These are phyloP conservation scores for Nannizzia gypsea DNA, from an alignment of 2,329 filamentous ascomycete species.

Conservation along the genomic window DNA sequence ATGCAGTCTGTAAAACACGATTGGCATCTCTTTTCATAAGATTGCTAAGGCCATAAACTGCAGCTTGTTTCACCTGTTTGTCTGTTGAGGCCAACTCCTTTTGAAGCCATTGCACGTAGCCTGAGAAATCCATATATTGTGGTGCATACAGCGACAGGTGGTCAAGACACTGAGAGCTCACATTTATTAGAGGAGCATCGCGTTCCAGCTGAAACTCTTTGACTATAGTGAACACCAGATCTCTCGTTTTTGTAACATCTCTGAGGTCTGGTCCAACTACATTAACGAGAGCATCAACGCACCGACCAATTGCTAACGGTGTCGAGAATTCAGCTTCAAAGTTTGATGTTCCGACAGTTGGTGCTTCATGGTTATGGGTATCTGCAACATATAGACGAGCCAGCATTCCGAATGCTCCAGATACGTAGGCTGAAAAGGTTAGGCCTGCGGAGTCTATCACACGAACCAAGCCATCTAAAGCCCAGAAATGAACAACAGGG, in stretches of 20 bases:
- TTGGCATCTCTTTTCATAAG: conserved; percentile 86
- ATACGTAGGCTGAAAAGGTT: conserved; percentile 81
- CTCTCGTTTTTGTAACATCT: conserved; percentile 80
- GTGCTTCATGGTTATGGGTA: conserved; percentile 75
- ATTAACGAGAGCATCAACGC: conserved; percentile 90
- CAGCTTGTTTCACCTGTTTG: conserved; percentile 60
- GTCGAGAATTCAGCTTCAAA: conserved; percentile 77
- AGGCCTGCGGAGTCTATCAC: conserved; percentile 87
- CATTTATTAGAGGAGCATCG: conserved; percentile 57
- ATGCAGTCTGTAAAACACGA: conserved; percentile 65
- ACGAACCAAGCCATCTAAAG: conserved; percentile 71
- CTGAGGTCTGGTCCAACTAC: conserved; percentile 91
- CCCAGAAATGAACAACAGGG: conserved; percentile 92
- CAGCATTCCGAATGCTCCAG: conserved; percentile 82
- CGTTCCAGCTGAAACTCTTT: conserved; percentile 69
- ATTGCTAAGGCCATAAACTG: conserved; percentile 80
- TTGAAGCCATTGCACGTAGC: conserved; percentile 75
- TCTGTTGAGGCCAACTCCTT: conserved; percentile 60
- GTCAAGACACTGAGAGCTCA: conserved; percentile 72
- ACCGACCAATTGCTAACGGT: conserved; percentile 69
- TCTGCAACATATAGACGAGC: conserved; percentile 87
- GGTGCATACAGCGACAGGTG: conserved; percentile 88
- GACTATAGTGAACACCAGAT: conserved; percentile 79
- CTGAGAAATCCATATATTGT: conserved; percentile 68
- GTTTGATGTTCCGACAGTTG: conserved; percentile 73